These are phyloP conservation scores for Zoysia pacifica DNA, from an alignment of 176 grass and related monocot genomes.

Conservation along the genomic window DNA sequence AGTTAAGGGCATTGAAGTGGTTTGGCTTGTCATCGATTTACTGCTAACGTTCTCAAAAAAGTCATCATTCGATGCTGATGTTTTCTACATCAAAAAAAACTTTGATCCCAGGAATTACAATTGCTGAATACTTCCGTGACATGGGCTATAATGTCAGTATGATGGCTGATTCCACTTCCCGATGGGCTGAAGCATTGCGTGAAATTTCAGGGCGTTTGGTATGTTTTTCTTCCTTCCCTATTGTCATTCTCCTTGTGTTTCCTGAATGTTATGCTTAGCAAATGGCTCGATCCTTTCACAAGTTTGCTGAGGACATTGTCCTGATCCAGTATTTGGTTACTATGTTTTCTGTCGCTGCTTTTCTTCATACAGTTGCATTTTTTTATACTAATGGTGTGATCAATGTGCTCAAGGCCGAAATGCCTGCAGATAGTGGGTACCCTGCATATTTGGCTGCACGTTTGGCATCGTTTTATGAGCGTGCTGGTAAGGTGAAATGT, in stretches of 20 bases:
- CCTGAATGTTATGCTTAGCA: background rate
- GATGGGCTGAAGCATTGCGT: constrained; percentile 83
- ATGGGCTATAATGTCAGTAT: constrained; percentile 98
- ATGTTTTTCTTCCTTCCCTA: constrained; percentile 2
- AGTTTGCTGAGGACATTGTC: no score
- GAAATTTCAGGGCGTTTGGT: constrained; percentile 74
- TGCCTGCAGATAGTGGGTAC: constrained; percentile 99
- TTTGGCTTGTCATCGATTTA: background rate
- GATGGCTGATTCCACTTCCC: constrained; percentile 97
- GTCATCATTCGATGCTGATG: background rate
- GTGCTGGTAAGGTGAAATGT: constrained; percentile 98
- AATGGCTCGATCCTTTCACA: no score
- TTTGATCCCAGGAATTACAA: constrained; percentile 62
- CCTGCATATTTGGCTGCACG: constrained; percentile 97
- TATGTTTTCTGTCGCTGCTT: no score
- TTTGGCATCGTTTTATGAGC: constrained; percentile 96
- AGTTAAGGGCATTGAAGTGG: background rate
- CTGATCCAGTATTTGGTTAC: no score
- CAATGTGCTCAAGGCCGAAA: constrained; percentile 69
- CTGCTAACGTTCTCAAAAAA: constrained; percentile 21
- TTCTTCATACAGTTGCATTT: background rate
- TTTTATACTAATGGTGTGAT: background rate
- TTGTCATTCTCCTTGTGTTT: background rate
- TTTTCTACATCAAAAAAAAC: background rate
- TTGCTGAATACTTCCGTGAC: constrained; percentile 92